A percentile compares a stretch with the other conserved stretches of the same genome.
Evolutionary conservation across 2,329 filamentous ascomycete species (phyloP).

Genomic region (Fusarium sp.): DNA sequence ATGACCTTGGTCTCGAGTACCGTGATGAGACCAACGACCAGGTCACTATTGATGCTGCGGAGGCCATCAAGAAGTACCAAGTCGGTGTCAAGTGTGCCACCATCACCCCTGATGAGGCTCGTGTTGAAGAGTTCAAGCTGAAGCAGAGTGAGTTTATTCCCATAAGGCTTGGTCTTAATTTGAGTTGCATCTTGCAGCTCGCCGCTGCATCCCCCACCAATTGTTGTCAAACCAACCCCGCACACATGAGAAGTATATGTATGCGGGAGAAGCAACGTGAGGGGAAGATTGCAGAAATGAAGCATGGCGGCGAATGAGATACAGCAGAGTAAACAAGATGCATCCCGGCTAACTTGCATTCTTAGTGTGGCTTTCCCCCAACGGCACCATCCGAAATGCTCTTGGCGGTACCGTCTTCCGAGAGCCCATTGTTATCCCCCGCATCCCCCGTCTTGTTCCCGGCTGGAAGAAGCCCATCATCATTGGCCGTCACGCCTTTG

Average conservation of each 20-base stretch:
- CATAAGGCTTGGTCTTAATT: slow-evolving; percentile 14
- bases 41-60: slow-evolving; percentile 93
- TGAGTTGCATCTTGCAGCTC: slow-evolving; percentile 29
- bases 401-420: slow-evolving; percentile 97
- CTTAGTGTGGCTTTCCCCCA: slow-evolving; percentile 96
- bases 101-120: slow-evolving; percentile 96
- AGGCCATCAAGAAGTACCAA: slow-evolving; percentile 98
- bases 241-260: slow-evolving; percentile 34
- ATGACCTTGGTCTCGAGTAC: slow-evolving; percentile 92
- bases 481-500: slow-evolving; percentile 97
- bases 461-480: slow-evolving; percentile 99
- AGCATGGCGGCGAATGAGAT: slow-evolving; percentile 20
- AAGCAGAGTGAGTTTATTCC: slow-evolving; percentile 81
- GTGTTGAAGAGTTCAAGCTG: slow-evolving; percentile 97
- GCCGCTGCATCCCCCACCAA: slow-evolving; percentile 25
- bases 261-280: slow-evolving; percentile 17
- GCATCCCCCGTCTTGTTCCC: slow-evolving; percentile 90
- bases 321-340: slow-evolving; percentile 12
- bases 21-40: slow-evolving; percentile 96
- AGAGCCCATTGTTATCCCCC: slow-evolving; percentile 95
- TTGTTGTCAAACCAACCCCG: slow-evolving; percentile 36
- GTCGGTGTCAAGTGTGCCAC: slow-evolving; percentile 99
- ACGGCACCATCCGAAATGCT: slow-evolving; percentile 82
- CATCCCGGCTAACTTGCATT: slow-evolving; percentile 34
- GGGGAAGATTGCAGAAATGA: slow-evolving; percentile 13